These are phyloP conservation scores for Ambrosiella cleistominuta DNA, from an alignment of 2,329 filamentous ascomycete genomes.

Conservation along the genomic window DNA sequence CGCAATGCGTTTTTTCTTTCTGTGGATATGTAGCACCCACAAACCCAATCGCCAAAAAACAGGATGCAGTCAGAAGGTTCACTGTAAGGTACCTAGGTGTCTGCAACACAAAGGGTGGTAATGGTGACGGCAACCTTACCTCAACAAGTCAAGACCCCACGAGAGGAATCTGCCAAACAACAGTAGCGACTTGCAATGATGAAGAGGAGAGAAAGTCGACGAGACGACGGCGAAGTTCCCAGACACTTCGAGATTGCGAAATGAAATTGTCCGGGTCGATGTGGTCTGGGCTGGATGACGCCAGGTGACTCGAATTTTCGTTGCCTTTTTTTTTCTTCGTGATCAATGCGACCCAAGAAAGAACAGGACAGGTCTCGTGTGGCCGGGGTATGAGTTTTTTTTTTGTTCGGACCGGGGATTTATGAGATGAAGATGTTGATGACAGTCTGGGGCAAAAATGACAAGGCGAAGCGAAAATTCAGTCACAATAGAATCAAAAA, in stretches of 20 bases:
- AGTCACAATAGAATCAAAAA: too few relatives aligned
- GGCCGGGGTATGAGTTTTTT: not conserved
- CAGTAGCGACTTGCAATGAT: not conserved
- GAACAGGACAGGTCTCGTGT: not conserved
- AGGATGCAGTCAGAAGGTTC: too few relatives aligned
- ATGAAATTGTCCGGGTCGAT: not conserved
- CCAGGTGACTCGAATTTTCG: not conserved
- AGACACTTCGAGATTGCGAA: not conserved
- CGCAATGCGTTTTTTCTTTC: too few relatives aligned
- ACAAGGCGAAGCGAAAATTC: too few relatives aligned
- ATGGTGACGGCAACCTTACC: too few relatives aligned
- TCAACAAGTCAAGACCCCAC: too few relatives aligned
- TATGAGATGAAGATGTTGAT: not conserved
- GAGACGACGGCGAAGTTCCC: not conserved
- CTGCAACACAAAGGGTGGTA: too few relatives aligned
- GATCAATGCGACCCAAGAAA: not conserved
- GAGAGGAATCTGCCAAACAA: too few relatives aligned
- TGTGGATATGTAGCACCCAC: too few relatives aligned
- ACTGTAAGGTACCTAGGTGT: too few relatives aligned
- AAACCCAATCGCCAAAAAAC: too few relatives aligned
- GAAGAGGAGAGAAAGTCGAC: not conserved
- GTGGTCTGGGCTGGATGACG: not conserved
- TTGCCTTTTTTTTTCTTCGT: not conserved
- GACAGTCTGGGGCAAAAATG: too few relatives aligned
- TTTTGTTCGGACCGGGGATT: not conserved